Evolutionary conservation across 371 early-diverging fungal species (phyloP), one percentile per base, ranked within the genome.

Genomic region (Mucor velutinosus): DNA sequence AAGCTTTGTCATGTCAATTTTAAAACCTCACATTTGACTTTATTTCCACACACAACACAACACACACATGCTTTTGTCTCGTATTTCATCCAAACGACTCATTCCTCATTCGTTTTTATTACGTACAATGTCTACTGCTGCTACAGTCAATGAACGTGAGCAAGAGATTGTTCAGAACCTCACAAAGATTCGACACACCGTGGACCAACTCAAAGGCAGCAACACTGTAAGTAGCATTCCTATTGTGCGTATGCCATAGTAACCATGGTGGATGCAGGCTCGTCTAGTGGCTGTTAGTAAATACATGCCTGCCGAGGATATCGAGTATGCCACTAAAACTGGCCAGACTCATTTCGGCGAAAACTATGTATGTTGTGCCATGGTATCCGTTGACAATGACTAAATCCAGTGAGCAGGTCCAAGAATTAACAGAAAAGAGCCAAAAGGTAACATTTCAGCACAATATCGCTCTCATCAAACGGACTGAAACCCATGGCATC

Each of bases 281-380:
- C 75, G 78, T 19, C 78, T 98, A 43, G 98, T 98, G 3, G 97
- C 97, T 7, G 97, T 97, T 25, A 93, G 93, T 81, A 98, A 98
- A 76, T 89, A 89, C 41, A 96, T 95, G 79, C 96, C 97, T 11
- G 84, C 81, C 4, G 80, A 88, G 14, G 97, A 94, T 75, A 78
- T 98, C 33, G 41, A 80, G 66, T 87, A 86, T 3, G 94, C 94
- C 5, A 93, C 94, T 66, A 87, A 87, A 21, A 72, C 77, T 4
- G 95, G 95, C 0, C 97, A 97, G 56, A 87, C 93, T 7, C 96
- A 97, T 64, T 98, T 97, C 81, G 98, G 99, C 64, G 98, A 98
- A 70, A 97, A 96, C 75, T 95, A 94, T 85, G 96, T 95, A 86
- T 71, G 81, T 71, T 2, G 15, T 19, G 25, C 33, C 56, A 25